Percentiles rank a stretch among this genome's conserved stretches.
phyloP scores from a whole-genome alignment of 768 basidiomycete species.

The Macrocybe gigantea region DNA sequence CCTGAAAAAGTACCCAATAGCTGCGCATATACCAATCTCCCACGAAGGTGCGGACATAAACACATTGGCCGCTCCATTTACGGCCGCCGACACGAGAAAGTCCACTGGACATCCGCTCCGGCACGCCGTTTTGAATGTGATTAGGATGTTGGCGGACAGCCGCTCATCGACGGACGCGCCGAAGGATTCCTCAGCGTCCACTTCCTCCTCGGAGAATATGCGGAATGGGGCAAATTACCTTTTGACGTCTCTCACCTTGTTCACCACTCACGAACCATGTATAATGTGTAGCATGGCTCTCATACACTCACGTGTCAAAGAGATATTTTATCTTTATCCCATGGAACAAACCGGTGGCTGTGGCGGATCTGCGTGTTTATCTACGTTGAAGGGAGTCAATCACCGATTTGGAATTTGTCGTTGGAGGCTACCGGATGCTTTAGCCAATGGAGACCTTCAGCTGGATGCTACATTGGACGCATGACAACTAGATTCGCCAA shows the following conservation, averaged over 20 bases:
- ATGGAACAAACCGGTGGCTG: constrained; percentile 84
- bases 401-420: constrained; percentile 74
- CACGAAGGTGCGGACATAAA: constrained; percentile 21
- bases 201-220: not conserved
- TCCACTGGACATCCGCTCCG: constrained; percentile 73
- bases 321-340: constrained; percentile 69
- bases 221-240: constrained; percentile 82
- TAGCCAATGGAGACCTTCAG: constrained; percentile 10
- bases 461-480: constrained; percentile 33
- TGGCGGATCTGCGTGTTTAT: constrained; percentile 70
- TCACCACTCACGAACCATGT: constrained; percentile 95
- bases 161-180: constrained; percentile 25
- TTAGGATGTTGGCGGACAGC: constrained; percentile 60
- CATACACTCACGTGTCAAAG: constrained; percentile 89
- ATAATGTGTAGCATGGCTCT: constrained; percentile 98
- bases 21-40: constrained; percentile 60
- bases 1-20: constrained; percentile 60
- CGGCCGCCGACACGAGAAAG: constrained; percentile 65
- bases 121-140: constrained; percentile 77
- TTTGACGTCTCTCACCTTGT: constrained; percentile 76
- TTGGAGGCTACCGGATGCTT: constrained; percentile 42
- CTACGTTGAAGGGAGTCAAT: constrained; percentile 81
- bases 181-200: not conserved
- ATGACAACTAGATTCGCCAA: constrained; percentile 11
- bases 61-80: constrained; percentile 28